Base-by-base conservation (phyloP, 1,284 basidiomycete species). In the Rhodotorula sp. region DNA sequence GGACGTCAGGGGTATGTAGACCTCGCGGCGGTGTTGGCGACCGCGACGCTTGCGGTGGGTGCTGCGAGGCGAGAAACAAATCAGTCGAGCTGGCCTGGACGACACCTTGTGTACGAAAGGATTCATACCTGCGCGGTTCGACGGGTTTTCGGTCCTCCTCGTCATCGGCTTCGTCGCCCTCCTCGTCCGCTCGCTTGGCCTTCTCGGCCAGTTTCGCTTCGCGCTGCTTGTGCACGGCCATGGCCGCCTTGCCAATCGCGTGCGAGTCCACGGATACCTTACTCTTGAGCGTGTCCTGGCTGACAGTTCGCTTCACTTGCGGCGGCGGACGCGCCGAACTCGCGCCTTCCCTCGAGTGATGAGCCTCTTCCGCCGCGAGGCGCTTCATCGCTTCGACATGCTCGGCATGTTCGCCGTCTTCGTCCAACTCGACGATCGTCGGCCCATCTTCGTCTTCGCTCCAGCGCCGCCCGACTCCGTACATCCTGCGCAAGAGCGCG, bases 1-100 rank as follows among this genome's bases (percentile, higher is more conserved):
- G 46, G 91, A 88, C 26, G 85, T 84, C 17, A 97, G 86, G 4
- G 91, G 90, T 58, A 96, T 90, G 68, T 93, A 84, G 26, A 93
- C 80, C 78, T 93, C 89, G 61, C 73, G 73, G 42, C 69, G 69
- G 51, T 69, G 74, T n/a, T 70, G 71, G 2, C 66, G 71, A 5
- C 59, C 69, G 1, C 67, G 63, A 33, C 67, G 66, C 8, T 64
- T 68, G 24, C 45, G 56, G 5, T n/a, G 42, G 26, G 37, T 29
- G 20, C 55, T 62, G 51, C n/a, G 22, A 10, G n/a, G 10, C 10
- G 6, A 1, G 0, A 22, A 10, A 22, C 12, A 48, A 26, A 5
- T 30, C 37, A 22, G 30, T 20, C 57, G 37, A 42, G 37, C 37
- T 42, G 10, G 37, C 14, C 10, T 42, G 37, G 2, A 33, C 12